Evolutionary conservation across 805 yeast genomes (phyloP), one percentile per base, ranked within the genome.

Genomic region (Ogataea thermomethanolica): DNA sequence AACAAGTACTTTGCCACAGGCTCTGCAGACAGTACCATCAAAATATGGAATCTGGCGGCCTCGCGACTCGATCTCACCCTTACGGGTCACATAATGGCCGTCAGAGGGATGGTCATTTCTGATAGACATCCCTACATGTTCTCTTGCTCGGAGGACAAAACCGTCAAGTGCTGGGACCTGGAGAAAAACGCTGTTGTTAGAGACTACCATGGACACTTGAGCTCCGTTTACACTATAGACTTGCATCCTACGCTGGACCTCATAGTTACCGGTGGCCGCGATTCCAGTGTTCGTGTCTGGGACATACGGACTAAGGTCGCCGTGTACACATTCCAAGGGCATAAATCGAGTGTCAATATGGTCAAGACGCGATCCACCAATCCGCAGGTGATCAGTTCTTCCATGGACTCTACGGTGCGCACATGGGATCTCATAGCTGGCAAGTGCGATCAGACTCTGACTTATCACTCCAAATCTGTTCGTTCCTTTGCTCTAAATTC

Each of bases 1-100:
- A 89, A 89, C 58, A 76, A 81, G 49, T 93, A 93, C 87, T 91
- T 87, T 64, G 95, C 83, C 7, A 81, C 96, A 0, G 99, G 98
- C 0, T 81, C 95, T 3, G 76, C 84, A 4, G 99, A 93, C 56
- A 70, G 87, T 3, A 85, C 95, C 0, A 85, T 93, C 47, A 90
- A 90, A 52, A 70, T 91, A 3, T 93, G 99, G 98, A 93, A 89
- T 56, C 61, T 89, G 37, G 93, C 87, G 0, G 66, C 79, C 5
- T 84, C 87, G 8, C 65, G 69, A 36, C 63, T 89, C 46, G 80
- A 78, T 55, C 69, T 91, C 4, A 82, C 96, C 0, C 66, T 93
- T 11, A 80, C 95, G 0, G 97, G 97, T 1, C 99, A 93, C 61
- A 74, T 84, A 4, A 85, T 91, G 96, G 79, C 88, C 0, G 91